Conservation (phyloP, 2,329 filamentous ascomycete species). For the Chaetomiaceae sp. region DNA sequence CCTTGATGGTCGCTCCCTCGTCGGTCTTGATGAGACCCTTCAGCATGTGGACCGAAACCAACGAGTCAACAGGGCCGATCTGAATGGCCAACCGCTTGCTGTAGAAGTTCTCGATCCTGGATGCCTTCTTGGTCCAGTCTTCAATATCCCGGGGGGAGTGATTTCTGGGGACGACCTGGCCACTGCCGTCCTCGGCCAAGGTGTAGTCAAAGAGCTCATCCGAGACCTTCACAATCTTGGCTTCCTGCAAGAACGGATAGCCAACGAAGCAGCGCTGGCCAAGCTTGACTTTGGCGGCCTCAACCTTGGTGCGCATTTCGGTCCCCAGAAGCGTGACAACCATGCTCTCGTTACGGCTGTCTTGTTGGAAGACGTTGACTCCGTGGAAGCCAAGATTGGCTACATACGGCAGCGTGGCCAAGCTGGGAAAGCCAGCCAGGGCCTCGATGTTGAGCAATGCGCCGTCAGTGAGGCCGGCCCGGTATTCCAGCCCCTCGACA, state of each 20-base stretch:
- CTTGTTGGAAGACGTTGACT: conserved; percentile 90
- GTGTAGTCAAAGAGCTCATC: conserved; percentile 92
- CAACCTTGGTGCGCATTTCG: conserved; percentile 63
- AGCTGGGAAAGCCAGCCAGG: conserved; percentile 87
- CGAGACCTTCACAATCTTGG: conserved; percentile 80
- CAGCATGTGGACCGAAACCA: conserved; percentile 90
- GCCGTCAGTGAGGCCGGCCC: conserved; percentile 77
- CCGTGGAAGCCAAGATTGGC: conserved; percentile 81
- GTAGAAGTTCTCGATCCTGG: conserved; percentile 79
- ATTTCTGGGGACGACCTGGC: conserved; percentile 60
- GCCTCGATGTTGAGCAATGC: conserved; percentile 76
- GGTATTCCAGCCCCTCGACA: conserved; percentile 82
- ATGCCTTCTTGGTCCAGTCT: conserved; percentile 78
- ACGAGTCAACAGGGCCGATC: conserved; percentile 79
- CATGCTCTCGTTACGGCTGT: conserved; percentile 96
- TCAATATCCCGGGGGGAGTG: conserved; percentile 73
- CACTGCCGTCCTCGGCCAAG: conserved; percentile 57
- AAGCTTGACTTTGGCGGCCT: conserved; percentile 71
- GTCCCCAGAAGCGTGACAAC: conserved; percentile 77
- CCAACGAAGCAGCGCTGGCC: conserved; percentile 85
- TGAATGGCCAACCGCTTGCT: conserved; percentile 86
- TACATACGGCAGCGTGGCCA: conserved; percentile 79
- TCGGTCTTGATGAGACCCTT: conserved; percentile 88
- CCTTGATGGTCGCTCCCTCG: conserved; percentile 84
- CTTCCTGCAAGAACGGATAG: conserved; percentile 93